Conservation (phyloP, 139 green algal species). For the Closterium sp. region DNA sequence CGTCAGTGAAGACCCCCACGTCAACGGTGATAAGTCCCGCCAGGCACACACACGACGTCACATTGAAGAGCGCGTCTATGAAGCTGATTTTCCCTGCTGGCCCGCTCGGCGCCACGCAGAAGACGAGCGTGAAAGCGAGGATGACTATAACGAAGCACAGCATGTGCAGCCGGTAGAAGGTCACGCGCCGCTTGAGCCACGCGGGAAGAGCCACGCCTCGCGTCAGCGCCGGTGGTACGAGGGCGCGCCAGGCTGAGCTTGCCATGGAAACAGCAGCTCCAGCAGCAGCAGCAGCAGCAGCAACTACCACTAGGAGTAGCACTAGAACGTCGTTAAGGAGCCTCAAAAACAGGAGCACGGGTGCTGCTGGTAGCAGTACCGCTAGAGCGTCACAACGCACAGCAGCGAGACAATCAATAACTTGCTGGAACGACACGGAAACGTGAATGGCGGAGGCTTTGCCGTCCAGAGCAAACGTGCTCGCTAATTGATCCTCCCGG, state of each 20-base stretch:
- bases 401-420: not conserved
- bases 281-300: too few species aligned
- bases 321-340: too few species aligned
- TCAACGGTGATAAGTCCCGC: constrained; percentile 1
- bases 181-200: constrained; percentile 18
- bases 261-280: too few species aligned
- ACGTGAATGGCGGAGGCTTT: not conserved
- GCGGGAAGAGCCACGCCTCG: not conserved
- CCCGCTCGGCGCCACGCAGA: constrained; percentile 4
- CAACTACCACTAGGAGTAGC: too few species aligned
- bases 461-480: not conserved
- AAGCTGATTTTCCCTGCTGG: constrained; percentile 11
- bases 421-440: not conserved
- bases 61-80: constrained; percentile 38
- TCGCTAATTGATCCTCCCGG: too few species aligned
- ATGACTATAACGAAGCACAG: constrained; percentile 28
- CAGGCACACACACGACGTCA: constrained; percentile 23
- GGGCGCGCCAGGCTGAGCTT: too few species aligned
- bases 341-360: too few species aligned
- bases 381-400: not conserved
- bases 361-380: too few species aligned
- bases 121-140: constrained; percentile 19
- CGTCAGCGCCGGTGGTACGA: not conserved
- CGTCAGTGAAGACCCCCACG: not conserved
- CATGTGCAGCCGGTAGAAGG: constrained; percentile 39